These are phyloP conservation scores for Hanseniaspora guilliermondii DNA, from an alignment of 805 yeast genomes.

Conservation along the genomic window DNA sequence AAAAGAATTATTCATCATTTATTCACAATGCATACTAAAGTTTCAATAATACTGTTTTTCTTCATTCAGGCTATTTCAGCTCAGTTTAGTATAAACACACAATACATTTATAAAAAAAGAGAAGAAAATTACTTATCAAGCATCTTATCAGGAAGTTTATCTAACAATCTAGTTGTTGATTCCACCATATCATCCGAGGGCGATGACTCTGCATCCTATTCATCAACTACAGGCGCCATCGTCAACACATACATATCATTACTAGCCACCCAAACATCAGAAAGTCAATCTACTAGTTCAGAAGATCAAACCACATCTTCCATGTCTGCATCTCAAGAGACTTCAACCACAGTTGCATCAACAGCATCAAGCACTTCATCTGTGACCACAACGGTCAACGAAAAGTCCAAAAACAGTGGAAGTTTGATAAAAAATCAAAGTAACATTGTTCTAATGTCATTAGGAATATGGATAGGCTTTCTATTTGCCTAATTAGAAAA, in stretches of 20 bases:
- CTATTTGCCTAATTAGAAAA: neutral
- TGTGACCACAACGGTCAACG: neutral
- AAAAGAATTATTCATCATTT: too few species aligned
- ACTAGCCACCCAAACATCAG: neutral
- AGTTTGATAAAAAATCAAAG: neutral
- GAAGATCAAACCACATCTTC: neutral
- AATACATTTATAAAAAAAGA: neutral
- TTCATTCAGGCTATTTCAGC: neutral
- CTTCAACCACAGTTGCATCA: neutral
- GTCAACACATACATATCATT: neutral
- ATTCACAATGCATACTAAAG: neutral
- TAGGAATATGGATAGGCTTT: neutral
- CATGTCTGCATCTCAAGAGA: neutral
- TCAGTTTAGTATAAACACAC: neutral
- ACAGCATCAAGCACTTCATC: neutral
- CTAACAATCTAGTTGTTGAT: neutral
- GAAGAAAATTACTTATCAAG: constrained; percentile 1
- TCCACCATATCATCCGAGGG: neutral
- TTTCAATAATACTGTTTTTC: neutral
- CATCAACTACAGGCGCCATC: neutral
- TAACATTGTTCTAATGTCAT: neutral
- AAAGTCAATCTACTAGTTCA: neutral
- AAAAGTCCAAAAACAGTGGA: neutral
- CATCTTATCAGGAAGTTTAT: constrained; percentile 2
- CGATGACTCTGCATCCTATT: neutral